Percentiles rank a stretch among this genome's conserved stretches.
Conservation (phyloP, 192 early-diverging fungal species). For the Backusella circina region DNA sequence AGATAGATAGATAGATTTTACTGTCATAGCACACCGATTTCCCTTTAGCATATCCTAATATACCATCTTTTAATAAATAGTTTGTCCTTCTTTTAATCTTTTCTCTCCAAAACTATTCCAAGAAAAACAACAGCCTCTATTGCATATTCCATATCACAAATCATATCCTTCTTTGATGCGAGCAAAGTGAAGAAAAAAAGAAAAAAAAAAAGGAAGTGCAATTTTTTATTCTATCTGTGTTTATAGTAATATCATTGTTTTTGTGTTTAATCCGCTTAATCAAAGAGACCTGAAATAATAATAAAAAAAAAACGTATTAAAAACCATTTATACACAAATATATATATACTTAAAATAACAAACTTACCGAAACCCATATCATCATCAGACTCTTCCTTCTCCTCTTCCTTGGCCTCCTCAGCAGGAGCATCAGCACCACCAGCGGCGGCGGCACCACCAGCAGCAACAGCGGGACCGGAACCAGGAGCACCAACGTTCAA, state of each 20-base stretch:
- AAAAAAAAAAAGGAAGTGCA: background rate
- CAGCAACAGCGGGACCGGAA: slow-evolving; percentile 40
- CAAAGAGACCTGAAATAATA: slow-evolving; percentile 27
- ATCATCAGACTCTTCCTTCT: slow-evolving; percentile 71
- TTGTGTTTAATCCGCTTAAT: background rate
- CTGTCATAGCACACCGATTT: background rate
- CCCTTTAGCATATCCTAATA: background rate
- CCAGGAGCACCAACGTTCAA: slow-evolving; percentile 83
- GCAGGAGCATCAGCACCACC: slow-evolving; percentile 37
- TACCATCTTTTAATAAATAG: background rate
- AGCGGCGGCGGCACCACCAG: slow-evolving; percentile 35
- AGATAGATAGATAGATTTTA: background rate
- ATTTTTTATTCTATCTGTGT: background rate
- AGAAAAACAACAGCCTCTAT: too few relatives aligned
- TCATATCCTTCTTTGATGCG: background rate
- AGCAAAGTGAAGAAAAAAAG: background rate
- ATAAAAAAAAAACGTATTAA: background rate
- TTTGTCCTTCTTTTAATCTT: too few relatives aligned
- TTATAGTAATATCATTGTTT: background rate
- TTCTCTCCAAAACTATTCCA: too few relatives aligned
- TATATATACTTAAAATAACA: background rate
- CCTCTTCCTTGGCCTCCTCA: slow-evolving; percentile 55
- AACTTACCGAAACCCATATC: slow-evolving; percentile 82
- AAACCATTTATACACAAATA: background rate
- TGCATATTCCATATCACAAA: background rate